Evolutionary conservation across 164 flowering plant genomes (phyloP), one percentile per base, ranked within the genome.

Genomic region (Cinnamomum chago): DNA sequence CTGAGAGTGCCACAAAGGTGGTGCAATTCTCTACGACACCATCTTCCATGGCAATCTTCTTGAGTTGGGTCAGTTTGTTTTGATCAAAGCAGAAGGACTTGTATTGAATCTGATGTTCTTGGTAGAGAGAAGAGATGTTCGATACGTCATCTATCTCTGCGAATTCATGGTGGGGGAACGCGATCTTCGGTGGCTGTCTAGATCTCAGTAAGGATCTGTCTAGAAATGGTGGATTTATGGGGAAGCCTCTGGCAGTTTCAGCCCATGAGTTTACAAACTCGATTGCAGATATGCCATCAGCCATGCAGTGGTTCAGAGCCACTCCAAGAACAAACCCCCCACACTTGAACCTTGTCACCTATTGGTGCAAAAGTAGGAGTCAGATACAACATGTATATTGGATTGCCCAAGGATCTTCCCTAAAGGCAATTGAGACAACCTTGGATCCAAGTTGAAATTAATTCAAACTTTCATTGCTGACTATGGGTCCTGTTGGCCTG

Each of bases 221-320:
- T 1, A 78, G n/a, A 55, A 70, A 70, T 33, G 83, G 72, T 9
- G 75, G 76, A 18, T 17, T 50, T 14, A 76, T 20, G 6, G 81
- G 50, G 2, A 70, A 0, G 50, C 81, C 83, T 73, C 83, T 73
- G 3, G 81, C 81, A 5, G 74, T 81, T 58, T 81, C 79, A 14
- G 77, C 81, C 83, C 83, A 81, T 52, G 83, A 76, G 25, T 81
- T 73, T 62, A 81, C 47, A 64, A 81, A 81, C 70, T 58, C 73
- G 70, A 73, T 67, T 3, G 73, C 81, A 5, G 77, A 58, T 25
- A 76, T 67, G 3, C 83, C 83, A 40, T 81, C 83, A 25, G 22
- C 14, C 77, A 81, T 70, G 58, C 72, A 76, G 62, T 78, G 83
- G 65, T 76, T 76, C 4, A 73, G 62, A 9, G 68, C 24, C 62